Conservation (phyloP, 169 alveolate species). For the Eimeria tenella region DNA sequence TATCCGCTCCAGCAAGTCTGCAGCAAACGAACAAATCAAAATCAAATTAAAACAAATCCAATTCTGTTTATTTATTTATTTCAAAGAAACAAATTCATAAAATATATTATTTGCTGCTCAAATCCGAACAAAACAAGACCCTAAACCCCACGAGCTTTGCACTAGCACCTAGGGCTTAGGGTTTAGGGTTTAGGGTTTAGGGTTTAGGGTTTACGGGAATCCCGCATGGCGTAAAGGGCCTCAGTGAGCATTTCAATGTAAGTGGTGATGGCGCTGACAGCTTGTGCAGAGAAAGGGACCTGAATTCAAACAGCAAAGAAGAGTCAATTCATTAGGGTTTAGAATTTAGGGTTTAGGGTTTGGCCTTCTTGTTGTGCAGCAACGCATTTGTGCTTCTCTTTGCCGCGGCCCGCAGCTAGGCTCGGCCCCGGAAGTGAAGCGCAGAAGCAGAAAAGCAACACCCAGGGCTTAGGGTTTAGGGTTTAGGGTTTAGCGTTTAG, state of each 20-base stretch:
- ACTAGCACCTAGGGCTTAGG: no score
- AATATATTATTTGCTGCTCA: no score
- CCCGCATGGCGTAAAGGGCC: conserved; percentile 3
- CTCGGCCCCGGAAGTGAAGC: neutral
- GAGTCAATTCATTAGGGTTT: neutral
- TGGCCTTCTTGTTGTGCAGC: conserved; percentile 22
- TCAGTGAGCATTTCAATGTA: conserved; percentile 1
- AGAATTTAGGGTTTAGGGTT: neutral
- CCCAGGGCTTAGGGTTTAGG: neutral
- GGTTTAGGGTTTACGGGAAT: neutral
- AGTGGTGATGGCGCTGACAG: neutral
- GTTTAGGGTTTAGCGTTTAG: neutral
- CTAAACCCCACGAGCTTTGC: no score
- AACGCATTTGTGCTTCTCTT: neutral
- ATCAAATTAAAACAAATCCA: no score
- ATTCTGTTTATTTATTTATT: no score
- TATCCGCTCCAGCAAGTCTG: neutral
- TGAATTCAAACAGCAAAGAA: neutral
- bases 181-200: no score
- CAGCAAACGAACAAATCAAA: neutral
- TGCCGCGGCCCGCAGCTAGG: no score
- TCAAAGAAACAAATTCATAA: no score
- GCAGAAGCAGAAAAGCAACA: neutral
- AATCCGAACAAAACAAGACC: no score
- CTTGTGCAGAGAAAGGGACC: neutral